Conservation (phyloP, 23 red algal genomes). For the Agarophyton chilense region DNA sequence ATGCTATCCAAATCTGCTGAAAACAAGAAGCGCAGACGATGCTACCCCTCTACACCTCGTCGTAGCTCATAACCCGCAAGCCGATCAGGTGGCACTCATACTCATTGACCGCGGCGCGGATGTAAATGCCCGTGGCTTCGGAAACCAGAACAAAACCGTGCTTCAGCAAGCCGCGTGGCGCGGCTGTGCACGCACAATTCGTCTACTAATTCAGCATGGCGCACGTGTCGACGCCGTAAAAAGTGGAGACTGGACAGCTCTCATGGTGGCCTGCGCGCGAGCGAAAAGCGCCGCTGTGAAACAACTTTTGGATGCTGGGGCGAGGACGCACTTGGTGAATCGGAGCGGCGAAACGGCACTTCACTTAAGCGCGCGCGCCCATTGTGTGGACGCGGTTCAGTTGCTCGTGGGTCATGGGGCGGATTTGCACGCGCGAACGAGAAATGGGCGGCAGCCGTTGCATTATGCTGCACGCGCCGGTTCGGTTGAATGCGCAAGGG, state of each 20-base stretch:
- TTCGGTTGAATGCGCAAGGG: not conserved
- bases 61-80: slow-evolving; percentile 4
- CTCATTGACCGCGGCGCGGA: slow-evolving; percentile 1
- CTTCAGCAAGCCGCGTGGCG: slow-evolving; percentile 46
- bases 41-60: slow-evolving; percentile 16
- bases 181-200: not conserved
- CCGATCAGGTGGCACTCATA: not conserved
- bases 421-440: not conserved
- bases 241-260: slow-evolving; percentile 66
- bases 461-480: slow-evolving; percentile 44
- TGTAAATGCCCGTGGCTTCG: slow-evolving; percentile 24
- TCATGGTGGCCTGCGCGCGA: slow-evolving; percentile 31
- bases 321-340: slow-evolving; percentile 16
- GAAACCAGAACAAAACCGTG: slow-evolving; percentile 32
- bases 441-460: slow-evolving; percentile 6
- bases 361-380: slow-evolving; percentile 16
- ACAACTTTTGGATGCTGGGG: slow-evolving; percentile 7
- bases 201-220: slow-evolving; percentile 7
- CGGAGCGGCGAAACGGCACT: slow-evolving; percentile 30
- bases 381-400: not conserved
- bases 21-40: slow-evolving; percentile 9
- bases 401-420: not conserved
- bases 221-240: slow-evolving; percentile 49
- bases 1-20: not conserved
- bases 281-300: not conserved